Percentiles rank a stretch among this genome's conserved stretches.
These are phyloP conservation scores for Heimioporus retisporus DNA, from an alignment of 1,284 basidiomycete species.

Conservation along the genomic window DNA sequence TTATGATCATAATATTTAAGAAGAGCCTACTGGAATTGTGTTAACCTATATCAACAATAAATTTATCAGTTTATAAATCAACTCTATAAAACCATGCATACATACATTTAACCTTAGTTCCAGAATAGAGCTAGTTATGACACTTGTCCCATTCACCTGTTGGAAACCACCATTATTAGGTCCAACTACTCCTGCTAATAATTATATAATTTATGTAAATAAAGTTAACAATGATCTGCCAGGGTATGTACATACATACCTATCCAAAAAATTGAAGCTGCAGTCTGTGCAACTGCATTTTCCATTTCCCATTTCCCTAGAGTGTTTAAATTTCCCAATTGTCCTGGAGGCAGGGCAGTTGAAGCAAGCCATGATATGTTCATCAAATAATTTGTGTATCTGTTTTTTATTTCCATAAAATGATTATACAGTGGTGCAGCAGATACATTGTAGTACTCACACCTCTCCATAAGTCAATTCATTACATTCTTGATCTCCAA, in stretches of 20 bases:
- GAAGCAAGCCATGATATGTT: neutral
- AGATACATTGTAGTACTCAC: no score
- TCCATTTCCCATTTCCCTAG: conserved; percentile 6
- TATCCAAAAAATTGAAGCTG: conserved; percentile 23
- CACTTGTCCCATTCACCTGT: neutral
- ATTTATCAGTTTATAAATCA: neutral
- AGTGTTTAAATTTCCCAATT: neutral
- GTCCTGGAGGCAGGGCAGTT: neutral
- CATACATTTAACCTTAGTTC: conserved; percentile 29
- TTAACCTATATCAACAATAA: conserved; percentile 10
- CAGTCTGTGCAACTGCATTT: conserved; percentile 13
- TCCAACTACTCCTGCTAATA: conserved; percentile 9
- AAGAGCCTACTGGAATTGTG: neutral
- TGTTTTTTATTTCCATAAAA: neutral
- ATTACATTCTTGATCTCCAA: neutral
- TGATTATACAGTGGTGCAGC: neutral
- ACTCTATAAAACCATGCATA: neutral
- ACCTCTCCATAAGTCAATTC: neutral
- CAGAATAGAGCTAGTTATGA: neutral
- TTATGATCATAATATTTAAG: neutral
- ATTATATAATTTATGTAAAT: neutral
- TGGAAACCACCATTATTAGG: conserved; percentile 15
- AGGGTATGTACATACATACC: conserved; percentile 18
- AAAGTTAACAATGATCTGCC: neutral
- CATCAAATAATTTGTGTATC: neutral